Percentiles rank a stretch among this genome's conserved stretches.
phyloP scores from a whole-genome alignment of 768 basidiomycete genomes.

The Kondoa malvinella region DNA sequence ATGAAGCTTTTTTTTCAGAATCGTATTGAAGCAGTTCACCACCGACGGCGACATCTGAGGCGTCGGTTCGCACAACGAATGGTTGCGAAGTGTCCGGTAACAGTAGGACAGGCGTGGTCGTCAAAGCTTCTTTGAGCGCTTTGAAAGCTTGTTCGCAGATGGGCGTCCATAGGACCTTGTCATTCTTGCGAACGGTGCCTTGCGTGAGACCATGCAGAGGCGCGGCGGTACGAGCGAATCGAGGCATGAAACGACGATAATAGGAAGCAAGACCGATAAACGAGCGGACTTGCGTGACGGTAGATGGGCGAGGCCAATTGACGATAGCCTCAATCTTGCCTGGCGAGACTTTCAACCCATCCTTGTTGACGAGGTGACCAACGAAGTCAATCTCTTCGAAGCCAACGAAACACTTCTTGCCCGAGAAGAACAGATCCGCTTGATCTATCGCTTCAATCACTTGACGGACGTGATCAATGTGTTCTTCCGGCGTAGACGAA shows the following conservation, averaged over 20 bases:
- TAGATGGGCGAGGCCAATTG: conserved; percentile 34
- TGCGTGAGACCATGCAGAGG: conserved; percentile 21
- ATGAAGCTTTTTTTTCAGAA: conserved; percentile 7
- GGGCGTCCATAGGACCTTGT: conserved; percentile 4
- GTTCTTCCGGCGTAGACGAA: conserved; percentile 32
- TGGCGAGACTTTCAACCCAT: conserved; percentile 34
- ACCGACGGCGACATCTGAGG: conserved; percentile 29
- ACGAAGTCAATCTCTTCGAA: conserved; percentile 25
- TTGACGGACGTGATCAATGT: conserved; percentile 30
- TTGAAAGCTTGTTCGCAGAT: conserved; percentile 14
- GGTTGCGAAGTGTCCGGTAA: conserved; percentile 14
- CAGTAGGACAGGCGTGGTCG: conserved; percentile 11
- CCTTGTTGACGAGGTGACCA: conserved; percentile 33
- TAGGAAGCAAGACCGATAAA: conserved; percentile 40
- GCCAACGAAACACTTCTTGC: conserved; percentile 28
- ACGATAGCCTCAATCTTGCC: conserved; percentile 35
- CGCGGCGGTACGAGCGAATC: conserved; percentile 31
- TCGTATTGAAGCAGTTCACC: conserved; percentile 30
- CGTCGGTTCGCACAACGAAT: conserved; percentile 25
- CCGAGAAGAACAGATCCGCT: conserved; percentile 32
- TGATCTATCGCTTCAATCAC: conserved; percentile 32
- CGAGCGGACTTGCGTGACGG: conserved; percentile 31
- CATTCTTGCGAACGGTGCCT: conserved; percentile 24
- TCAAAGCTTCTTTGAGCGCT: conserved; percentile 12
- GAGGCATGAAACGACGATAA: conserved; percentile 35